Conservation (phyloP, 2,329 filamentous ascomycete species). For the Stromatinia cepivora region DNA sequence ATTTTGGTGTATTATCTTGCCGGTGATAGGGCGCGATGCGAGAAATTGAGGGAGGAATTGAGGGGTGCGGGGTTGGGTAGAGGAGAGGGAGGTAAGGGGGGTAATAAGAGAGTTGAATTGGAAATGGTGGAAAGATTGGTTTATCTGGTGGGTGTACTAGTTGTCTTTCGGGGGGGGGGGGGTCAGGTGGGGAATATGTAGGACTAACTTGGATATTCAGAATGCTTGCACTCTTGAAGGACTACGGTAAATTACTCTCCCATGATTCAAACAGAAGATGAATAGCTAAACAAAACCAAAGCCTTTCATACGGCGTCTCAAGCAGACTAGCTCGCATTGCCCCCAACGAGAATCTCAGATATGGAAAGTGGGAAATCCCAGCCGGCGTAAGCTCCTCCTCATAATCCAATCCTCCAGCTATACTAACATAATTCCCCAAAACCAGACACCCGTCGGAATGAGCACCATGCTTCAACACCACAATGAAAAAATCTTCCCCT, state of each 20-base stretch:
- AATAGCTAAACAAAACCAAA: not conserved
- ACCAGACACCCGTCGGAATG: constrained; percentile 32
- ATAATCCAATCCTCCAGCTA: not conserved
- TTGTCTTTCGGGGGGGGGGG: not conserved
- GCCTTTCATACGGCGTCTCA: constrained; percentile 27
- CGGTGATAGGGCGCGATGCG: constrained; percentile 15
- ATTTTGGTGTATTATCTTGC: constrained; percentile 29
- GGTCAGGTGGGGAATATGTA: not conserved
- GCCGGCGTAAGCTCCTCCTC: constrained; percentile 20
- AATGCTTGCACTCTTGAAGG: constrained; percentile 10
- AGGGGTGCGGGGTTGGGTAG: constrained; percentile 3
- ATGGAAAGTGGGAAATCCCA: constrained; percentile 28
- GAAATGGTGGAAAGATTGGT: constrained; percentile 30
- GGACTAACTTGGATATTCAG: not conserved
- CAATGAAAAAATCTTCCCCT: constrained; percentile 31
- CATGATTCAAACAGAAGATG: accelerated
- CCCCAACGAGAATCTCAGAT: constrained; percentile 25
- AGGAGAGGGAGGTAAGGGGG: not conserved
- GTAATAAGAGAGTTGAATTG: constrained; percentile 14
- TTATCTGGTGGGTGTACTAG: not conserved
- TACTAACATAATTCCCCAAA: not conserved
- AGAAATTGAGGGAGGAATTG: constrained; percentile 31
- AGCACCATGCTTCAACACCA: constrained; percentile 32
- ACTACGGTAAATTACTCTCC: not conserved
- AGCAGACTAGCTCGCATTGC: constrained; percentile 26